phyloP scores from a whole-genome alignment of 2,329 filamentous ascomycete genomes.

The Myriosclerotinia curreyana region DNA sequence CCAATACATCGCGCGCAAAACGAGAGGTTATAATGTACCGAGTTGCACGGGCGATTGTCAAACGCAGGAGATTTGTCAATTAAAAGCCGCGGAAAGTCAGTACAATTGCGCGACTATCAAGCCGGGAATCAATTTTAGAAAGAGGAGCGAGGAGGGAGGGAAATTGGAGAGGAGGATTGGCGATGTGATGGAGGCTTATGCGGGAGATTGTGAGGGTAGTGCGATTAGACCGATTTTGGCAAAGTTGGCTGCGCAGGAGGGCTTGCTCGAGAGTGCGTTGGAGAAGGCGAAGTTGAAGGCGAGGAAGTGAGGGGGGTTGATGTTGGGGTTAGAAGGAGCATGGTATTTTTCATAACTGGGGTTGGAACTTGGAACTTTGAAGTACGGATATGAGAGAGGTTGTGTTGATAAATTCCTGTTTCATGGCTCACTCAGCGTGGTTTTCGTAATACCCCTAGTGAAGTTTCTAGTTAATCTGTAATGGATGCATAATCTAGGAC shows the following conservation, averaged over 20 bases:
- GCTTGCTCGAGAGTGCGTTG: slow-evolving; percentile 19
- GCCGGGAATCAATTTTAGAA: slow-evolving; percentile 23
- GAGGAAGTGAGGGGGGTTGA: neutral
- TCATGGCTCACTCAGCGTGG: too few relatives aligned
- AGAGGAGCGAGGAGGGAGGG: slow-evolving; percentile 17
- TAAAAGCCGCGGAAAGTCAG: slow-evolving; percentile 52
- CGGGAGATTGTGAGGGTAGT: slow-evolving; percentile 21
- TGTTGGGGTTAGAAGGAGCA: neutral
- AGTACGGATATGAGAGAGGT: too few relatives aligned
- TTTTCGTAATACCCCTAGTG: too few relatives aligned
- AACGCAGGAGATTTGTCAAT: slow-evolving; percentile 49
- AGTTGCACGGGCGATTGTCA: slow-evolving; percentile 46
- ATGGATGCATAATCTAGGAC: too few relatives aligned
- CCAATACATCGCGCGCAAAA: slow-evolving; percentile 48
- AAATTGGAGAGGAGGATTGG: slow-evolving; percentile 13
- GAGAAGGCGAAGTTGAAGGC: slow-evolving; percentile 17
- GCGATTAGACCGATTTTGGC: slow-evolving; percentile 20
- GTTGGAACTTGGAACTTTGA: too few relatives aligned
- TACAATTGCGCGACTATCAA: slow-evolving; percentile 42
- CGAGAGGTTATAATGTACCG: slow-evolving; percentile 44
- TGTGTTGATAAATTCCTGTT: too few relatives aligned
- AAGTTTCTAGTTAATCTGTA: too few relatives aligned
- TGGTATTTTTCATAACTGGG: too few relatives aligned
- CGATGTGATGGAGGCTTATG: neutral
- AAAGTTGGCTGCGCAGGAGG: slow-evolving; percentile 19